A percentile compares a stretch with the other conserved stretches of the same genome.
Conservation (phyloP, 2,329 filamentous ascomycete species). For the Fusarium marasasianum region DNA sequence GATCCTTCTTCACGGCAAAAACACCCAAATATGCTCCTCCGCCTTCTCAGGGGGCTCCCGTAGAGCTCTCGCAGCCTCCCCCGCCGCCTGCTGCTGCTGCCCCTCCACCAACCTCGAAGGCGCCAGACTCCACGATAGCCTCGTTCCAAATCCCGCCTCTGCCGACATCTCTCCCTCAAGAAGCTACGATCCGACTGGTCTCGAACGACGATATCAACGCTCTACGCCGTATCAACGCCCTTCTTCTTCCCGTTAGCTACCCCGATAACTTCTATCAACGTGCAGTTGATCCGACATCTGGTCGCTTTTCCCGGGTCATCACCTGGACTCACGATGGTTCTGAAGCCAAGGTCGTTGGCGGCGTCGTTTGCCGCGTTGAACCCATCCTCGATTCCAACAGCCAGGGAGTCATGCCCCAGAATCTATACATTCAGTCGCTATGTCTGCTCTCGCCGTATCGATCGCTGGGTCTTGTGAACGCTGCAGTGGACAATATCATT, state of each 20-base stretch:
- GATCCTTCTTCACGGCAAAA: conserved; percentile 68
- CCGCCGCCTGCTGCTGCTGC: conserved; percentile 37
- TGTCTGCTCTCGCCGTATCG: conserved; percentile 72
- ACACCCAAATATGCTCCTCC: conserved; percentile 51
- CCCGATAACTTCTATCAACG: conserved; percentile 70
- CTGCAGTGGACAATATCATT: conserved; percentile 64
- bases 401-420: conserved; percentile 46
- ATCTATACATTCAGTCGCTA: conserved; percentile 72
- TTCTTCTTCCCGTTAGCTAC: conserved; percentile 72
- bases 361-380: conserved; percentile 70
- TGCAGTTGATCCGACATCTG: conserved; percentile 60
- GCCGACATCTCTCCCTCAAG: conserved; percentile 52
- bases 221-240: conserved; percentile 70
- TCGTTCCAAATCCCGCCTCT: conserved; percentile 43
- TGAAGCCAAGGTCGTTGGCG: conserved; percentile 65
- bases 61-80: conserved; percentile 30
- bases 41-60: conserved; percentile 39
- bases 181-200: conserved; percentile 64
- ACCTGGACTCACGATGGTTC: conserved; percentile 60
- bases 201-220: conserved; percentile 62
- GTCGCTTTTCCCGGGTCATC: conserved; percentile 68
- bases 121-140: conserved; percentile 7
- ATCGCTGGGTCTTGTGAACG: conserved; percentile 65
- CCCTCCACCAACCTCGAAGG: conserved; percentile 43
- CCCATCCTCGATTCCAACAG: conserved; percentile 37